These are phyloP conservation scores for Chalaropsis ovoidea DNA, from an alignment of 2,329 filamentous ascomycete species.

Conservation along the genomic window DNA sequence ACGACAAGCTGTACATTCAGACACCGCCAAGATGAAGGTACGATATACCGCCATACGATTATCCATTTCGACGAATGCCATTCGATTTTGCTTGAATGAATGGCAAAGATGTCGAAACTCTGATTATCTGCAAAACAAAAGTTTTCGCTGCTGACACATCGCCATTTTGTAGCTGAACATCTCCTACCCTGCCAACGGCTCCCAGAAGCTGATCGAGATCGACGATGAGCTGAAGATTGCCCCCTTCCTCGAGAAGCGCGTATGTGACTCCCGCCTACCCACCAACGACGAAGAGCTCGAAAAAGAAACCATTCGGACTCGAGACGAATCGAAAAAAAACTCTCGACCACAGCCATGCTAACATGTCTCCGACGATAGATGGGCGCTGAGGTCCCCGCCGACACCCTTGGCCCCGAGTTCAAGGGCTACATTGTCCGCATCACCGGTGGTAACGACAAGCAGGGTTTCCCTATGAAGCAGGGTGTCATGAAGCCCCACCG, in stretches of 20 bases:
- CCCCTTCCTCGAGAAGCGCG: slow-evolving; percentile 97
- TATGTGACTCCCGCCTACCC: slow-evolving; percentile 40
- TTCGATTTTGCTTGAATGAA: not conserved
- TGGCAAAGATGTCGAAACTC: not conserved
- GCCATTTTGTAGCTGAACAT: slow-evolving; percentile 47
- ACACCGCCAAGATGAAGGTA: slow-evolving; percentile 26
- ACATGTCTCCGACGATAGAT: slow-evolving; percentile 44
- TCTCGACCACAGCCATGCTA: slow-evolving; percentile 30
- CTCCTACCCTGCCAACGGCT: slow-evolving; percentile 95
- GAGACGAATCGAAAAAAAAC: slow-evolving; percentile 15
- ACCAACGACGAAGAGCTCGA: slow-evolving; percentile 12
- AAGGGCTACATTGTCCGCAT: slow-evolving; percentile 99
- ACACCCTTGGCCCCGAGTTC: slow-evolving; percentile 97
- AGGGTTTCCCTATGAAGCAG: slow-evolving; percentile 99
- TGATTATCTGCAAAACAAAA: not conserved
- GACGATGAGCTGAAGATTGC: slow-evolving; percentile 99
- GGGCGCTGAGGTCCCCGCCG: slow-evolving; percentile 84
- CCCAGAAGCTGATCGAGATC: slow-evolving; percentile 97
- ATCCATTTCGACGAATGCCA: slow-evolving; percentile 10
- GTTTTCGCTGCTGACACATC: slow-evolving; percentile 12
- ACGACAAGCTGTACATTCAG: slow-evolving; percentile 25
- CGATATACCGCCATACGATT: slow-evolving; percentile 3
- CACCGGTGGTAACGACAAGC: slow-evolving; percentile 99
- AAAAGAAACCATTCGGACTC: slow-evolving; percentile 26
- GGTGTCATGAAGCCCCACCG: slow-evolving; percentile 97